Percentiles rank a stretch among this genome's conserved stretches.
Evolutionary conservation across 768 basidiomycete species (phyloP).

Genomic region (Lactifluus echinatus): DNA sequence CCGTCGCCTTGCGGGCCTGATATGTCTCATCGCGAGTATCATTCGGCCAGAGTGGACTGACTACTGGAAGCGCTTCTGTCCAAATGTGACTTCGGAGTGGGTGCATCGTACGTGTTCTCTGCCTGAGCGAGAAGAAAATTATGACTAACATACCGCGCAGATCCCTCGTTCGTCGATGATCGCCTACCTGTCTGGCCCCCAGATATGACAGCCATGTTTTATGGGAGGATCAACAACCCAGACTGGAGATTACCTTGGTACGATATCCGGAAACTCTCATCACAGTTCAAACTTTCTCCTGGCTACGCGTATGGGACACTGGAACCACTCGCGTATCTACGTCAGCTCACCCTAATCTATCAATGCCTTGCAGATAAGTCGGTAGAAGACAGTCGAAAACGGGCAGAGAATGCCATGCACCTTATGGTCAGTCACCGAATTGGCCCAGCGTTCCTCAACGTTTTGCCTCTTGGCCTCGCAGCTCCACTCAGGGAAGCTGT

Average conservation of each 20-base stretch:
- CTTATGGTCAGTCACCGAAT: constrained; percentile 43
- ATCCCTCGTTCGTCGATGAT: constrained; percentile 48
- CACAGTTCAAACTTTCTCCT: constrained; percentile 38
- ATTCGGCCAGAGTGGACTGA: constrained; percentile 84
- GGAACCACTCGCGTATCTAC: constrained; percentile 49
- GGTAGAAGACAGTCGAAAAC: constrained; percentile 43
- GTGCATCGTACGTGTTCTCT: constrained; percentile 23
- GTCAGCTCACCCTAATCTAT: constrained; percentile 49
- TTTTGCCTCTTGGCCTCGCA: constrained; percentile 60
- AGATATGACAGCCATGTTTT: constrained; percentile 62
- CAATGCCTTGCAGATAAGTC: constrained; percentile 48
- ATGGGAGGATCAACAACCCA: constrained; percentile 46
- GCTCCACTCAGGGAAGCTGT: constrained; percentile 79
- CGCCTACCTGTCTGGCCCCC: constrained; percentile 70
- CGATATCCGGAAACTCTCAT: constrained; percentile 35
- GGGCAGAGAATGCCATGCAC: constrained; percentile 57
- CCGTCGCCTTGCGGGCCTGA: constrained; percentile 47
- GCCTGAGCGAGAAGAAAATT: background rate
- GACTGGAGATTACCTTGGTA: constrained; percentile 53
- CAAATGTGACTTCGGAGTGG: constrained; percentile 54
- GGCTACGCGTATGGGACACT: constrained; percentile 55
- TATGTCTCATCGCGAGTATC: constrained; percentile 52
- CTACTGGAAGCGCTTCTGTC: constrained; percentile 82
- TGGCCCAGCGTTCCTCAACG: constrained; percentile 41
- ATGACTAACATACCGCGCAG: constrained; percentile 1